phyloP scores from a whole-genome alignment of 164 flowering plant genomes.

The Dillenia suffruticosa region DNA sequence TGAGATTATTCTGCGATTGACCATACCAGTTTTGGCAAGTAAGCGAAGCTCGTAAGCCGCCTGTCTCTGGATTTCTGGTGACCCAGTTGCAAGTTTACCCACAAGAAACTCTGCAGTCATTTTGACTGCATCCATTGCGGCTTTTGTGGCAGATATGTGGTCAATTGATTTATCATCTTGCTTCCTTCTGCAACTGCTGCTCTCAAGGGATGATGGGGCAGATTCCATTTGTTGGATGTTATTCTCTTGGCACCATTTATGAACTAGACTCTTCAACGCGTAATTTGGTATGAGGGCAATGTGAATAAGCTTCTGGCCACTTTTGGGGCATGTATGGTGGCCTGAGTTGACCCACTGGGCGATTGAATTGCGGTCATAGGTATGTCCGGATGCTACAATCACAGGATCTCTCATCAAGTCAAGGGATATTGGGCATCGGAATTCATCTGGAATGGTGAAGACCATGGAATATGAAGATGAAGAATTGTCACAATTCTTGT shows the following conservation, averaged over 20 bases:
- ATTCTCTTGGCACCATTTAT: conserved; percentile 72
- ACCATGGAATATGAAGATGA: conserved; percentile 27
- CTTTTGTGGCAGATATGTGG: conserved; percentile 58
- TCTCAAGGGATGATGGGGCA: conserved; percentile 26
- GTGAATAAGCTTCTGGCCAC: conserved; percentile 61
- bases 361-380: conserved; percentile 65
- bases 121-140: conserved; percentile 52
- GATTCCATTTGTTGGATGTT: conserved; percentile 26
- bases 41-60: conserved; percentile 69
- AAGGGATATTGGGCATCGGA: conserved; percentile 67
- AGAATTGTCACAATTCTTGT: conserved; percentile 17
- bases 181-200: conserved; percentile 28
- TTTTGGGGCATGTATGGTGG: conserved; percentile 71
- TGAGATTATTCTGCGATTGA: conserved; percentile 59
- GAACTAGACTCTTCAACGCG: conserved; percentile 56
- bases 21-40: conserved; percentile 69
- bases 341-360: conserved; percentile 72
- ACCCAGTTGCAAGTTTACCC: conserved; percentile 70
- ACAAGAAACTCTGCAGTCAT: conserved; percentile 72
- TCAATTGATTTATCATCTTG: conserved; percentile 37
- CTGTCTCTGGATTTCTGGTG: conserved; percentile 47
- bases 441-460: conserved; percentile 54
- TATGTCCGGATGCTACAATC: conserved; percentile 73
- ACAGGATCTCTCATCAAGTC: conserved; percentile 85
- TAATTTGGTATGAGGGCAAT: conserved; percentile 71